These are phyloP conservation scores for Thelonectria blattea DNA, from an alignment of 2,329 filamentous ascomycete species.

Conservation along the genomic window DNA sequence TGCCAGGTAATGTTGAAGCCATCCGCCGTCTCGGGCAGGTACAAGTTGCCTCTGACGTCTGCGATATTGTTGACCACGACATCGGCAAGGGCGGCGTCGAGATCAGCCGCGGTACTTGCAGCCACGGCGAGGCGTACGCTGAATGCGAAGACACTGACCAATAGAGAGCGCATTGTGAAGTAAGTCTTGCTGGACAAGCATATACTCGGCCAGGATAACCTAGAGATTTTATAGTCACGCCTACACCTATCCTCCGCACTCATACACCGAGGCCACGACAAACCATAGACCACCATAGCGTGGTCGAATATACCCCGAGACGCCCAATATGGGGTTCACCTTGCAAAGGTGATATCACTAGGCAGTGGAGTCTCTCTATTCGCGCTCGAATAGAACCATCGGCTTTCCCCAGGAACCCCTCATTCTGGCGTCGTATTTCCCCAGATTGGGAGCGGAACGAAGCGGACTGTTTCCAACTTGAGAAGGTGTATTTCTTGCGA, in stretches of 20 bases:
- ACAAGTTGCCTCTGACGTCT: constrained; percentile 47
- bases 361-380: constrained; percentile 10
- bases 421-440: constrained; percentile 13
- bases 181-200: background rate
- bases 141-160: constrained; percentile 7
- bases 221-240: background rate
- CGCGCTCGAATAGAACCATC: constrained; percentile 17
- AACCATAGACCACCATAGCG: background rate
- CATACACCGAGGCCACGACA: background rate
- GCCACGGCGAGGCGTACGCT: constrained; percentile 3
- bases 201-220: background rate
- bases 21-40: constrained; percentile 41
- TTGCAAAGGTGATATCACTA: background rate
- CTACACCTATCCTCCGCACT: background rate
- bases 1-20: constrained; percentile 44
- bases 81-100: constrained; percentile 19
- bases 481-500: constrained; percentile 9
- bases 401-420: constrained; percentile 6
- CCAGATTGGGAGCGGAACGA: constrained; percentile 18
- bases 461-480: constrained; percentile 10
- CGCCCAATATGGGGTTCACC: background rate
- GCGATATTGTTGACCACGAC: constrained; percentile 43
- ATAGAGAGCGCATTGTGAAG: constrained; percentile 15
- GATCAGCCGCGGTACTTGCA: background rate
- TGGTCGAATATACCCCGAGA: constrained; percentile 7